Evolutionary conservation across 352 stramenopile genomes (phyloP), one percentile per base, ranked within the genome.

Genomic region (Globisporangium middletonii): DNA sequence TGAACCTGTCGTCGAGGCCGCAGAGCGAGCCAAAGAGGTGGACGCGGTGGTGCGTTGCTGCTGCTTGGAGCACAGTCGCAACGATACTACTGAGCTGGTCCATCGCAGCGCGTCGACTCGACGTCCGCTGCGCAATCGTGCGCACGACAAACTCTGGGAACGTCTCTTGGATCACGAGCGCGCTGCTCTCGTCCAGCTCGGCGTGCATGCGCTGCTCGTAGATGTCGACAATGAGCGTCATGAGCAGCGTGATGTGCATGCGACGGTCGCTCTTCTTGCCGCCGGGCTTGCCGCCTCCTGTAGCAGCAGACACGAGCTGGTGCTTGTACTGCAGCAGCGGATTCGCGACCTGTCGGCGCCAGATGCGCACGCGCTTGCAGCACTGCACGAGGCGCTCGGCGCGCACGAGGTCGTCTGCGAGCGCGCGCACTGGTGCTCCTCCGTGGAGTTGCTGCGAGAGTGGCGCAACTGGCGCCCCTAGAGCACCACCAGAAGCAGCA

Each of bases 311-410:
- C 11, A 72, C 59, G 16, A 82, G 67, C 35, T 83, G 73, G 33
- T 75, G 60, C 54, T 78, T 84, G 71, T 83, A 89, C 38, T 76
- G 65, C 50, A 88, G 53, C 27, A 93, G 55, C 26, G 83, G 83
- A 46, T 93, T 93, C 0, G 71, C 69, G 42, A 78, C 69, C 38
- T 86, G 72, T 12, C 73, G 67, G 26, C 72, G 57, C 83, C 83
- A 93, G 18, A 88, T 63, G 13, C 79, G 77, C 23, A 93, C 83
- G 9, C 83, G 83, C 52, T 89, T 89, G 65, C 78, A 91, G 65
- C 80, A 89, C 53, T 90, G 77, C 7, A 58, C 75, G 28, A 91
- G 43, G 15, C 80, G 66, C 53, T 91, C 77, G 7, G 64, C 53
- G 2, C 72, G 79, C 45, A 88, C 75, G 43, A 86, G 67, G 46